Percentiles rank a stretch among this genome's conserved stretches.
Evolutionary conservation across 2,329 filamentous ascomycete genomes (phyloP).

Genomic region (Ophidiomyces ophidiicola): DNA sequence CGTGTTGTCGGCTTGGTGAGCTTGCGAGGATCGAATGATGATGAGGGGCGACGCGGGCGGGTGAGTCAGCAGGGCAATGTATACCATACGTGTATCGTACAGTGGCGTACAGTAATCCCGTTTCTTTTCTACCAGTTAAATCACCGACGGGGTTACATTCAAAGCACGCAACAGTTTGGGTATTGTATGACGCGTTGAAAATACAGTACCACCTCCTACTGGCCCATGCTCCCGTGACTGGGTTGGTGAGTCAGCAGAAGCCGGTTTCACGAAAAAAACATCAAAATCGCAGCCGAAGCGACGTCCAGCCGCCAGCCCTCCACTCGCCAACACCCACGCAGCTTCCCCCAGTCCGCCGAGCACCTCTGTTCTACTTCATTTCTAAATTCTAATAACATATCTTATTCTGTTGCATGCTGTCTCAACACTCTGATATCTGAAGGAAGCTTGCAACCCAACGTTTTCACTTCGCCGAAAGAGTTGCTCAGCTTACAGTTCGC

Average conservation of each 20-base stretch:
- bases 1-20: no score
- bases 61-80: background rate
- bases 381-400: background rate
- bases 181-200: no score
- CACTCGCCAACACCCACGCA: no score
- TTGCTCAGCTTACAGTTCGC: conserved; percentile 4
- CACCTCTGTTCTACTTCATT: no score
- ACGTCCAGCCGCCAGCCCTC: no score
- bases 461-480: background rate
- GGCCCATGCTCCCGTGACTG: no score
- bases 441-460: background rate
- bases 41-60: conserved; percentile 7
- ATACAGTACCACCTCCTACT: no score
- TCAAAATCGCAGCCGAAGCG: conserved; percentile 2
- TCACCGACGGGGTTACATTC: no score
- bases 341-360: no score
- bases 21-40: conserved; percentile 6
- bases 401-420: background rate
- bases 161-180: no score
- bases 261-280: conserved; percentile 8
- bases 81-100: conserved; percentile 1
- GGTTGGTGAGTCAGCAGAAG: conserved; percentile 8
- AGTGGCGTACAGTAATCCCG: background rate
- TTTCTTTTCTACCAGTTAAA: no score
- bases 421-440: background rate